Evolutionary conservation across 106 monocot species (phyloP).

Genomic region (Dendrobium officinale): DNA sequence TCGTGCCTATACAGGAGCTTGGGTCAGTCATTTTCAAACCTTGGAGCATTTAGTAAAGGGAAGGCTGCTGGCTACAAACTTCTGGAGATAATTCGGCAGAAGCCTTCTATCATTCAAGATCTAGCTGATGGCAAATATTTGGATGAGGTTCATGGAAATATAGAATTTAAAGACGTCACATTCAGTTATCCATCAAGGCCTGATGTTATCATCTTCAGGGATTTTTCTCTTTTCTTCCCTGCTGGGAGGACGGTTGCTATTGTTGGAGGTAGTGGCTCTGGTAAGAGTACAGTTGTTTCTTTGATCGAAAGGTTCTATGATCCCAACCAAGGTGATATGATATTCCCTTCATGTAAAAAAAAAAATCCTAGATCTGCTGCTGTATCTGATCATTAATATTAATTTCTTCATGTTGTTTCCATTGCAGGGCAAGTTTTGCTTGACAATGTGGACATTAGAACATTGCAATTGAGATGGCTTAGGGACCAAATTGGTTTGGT

Average conservation of each 20-base stretch:
- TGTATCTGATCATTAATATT: background rate
- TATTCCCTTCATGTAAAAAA: background rate
- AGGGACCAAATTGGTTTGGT: slow-evolving; percentile 97
- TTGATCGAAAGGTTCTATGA: slow-evolving; percentile 97
- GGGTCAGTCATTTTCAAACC: slow-evolving; percentile 89
- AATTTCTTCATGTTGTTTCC: background rate
- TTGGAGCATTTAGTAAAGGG: slow-evolving; percentile 96
- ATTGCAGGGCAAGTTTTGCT: slow-evolving; percentile 81
- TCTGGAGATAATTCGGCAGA: slow-evolving; percentile 78
- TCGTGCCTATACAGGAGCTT: slow-evolving; percentile 61
- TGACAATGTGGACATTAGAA: slow-evolving; percentile 91
- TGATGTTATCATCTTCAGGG: slow-evolving; percentile 76
- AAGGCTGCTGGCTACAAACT: slow-evolving; percentile 89
- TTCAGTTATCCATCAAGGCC: slow-evolving; percentile 98
- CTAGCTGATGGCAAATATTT: slow-evolving; percentile 58
- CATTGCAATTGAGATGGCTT: slow-evolving; percentile 78
- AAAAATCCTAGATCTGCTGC: background rate
- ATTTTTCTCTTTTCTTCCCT: slow-evolving; percentile 87
- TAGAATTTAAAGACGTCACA: slow-evolving; percentile 82
- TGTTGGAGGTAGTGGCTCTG: slow-evolving; percentile 96
- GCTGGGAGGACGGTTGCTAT: slow-evolving; percentile 90
- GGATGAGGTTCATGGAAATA: slow-evolving; percentile 81
- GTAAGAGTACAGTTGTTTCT: slow-evolving; percentile 92
- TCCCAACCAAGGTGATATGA: slow-evolving; percentile 76
- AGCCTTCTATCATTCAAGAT: slow-evolving; percentile 77